Conservation (phyloP, 805 yeast genomes). For the Yamadazyma paraphyllophila region DNA sequence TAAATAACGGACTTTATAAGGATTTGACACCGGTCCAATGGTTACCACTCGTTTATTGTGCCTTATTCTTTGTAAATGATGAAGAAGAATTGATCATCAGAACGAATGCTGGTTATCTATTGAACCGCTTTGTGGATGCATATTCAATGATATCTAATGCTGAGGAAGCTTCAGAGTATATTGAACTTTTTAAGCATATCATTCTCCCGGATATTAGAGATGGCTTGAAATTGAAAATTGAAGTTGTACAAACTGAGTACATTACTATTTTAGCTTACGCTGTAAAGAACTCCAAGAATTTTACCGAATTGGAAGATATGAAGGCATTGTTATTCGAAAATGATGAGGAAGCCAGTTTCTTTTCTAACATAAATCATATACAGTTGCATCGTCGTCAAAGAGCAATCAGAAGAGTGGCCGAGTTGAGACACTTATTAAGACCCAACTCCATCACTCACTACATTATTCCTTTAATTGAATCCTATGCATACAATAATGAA, state of each 20-base stretch:
- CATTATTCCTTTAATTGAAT: conserved; percentile 81
- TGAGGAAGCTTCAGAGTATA: conserved; percentile 25
- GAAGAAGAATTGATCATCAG: conserved; percentile 78
- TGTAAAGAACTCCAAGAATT: conserved; percentile 44
- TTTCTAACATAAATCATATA: conserved; percentile 72
- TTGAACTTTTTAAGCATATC: conserved; percentile 46
- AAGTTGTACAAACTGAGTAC: conserved; percentile 69
- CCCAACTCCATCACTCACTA: conserved; percentile 71
- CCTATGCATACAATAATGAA: conserved; percentile 62
- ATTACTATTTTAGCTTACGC: conserved; percentile 63
- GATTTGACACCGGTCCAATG: conserved; percentile 58
- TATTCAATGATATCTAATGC: conserved; percentile 26
- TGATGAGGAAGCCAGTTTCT: conserved; percentile 83
- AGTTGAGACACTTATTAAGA: conserved; percentile 44
- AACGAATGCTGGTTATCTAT: conserved; percentile 65
- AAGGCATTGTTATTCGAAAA: conserved; percentile 50
- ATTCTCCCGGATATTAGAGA: conserved; percentile 63
- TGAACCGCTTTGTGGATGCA: conserved; percentile 66
- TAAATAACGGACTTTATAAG: conserved; percentile 56
- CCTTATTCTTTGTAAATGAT: conserved; percentile 71
- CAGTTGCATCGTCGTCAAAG: conserved; percentile 84
- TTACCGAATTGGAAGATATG: conserved; percentile 63
- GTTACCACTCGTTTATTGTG: conserved; percentile 71
- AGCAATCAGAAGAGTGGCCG: conserved; percentile 68
- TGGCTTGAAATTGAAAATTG: conserved; percentile 62